Base-by-base conservation (phyloP, 2,329 filamentous ascomycete genomes). In the Monosporascus sp. region DNA sequence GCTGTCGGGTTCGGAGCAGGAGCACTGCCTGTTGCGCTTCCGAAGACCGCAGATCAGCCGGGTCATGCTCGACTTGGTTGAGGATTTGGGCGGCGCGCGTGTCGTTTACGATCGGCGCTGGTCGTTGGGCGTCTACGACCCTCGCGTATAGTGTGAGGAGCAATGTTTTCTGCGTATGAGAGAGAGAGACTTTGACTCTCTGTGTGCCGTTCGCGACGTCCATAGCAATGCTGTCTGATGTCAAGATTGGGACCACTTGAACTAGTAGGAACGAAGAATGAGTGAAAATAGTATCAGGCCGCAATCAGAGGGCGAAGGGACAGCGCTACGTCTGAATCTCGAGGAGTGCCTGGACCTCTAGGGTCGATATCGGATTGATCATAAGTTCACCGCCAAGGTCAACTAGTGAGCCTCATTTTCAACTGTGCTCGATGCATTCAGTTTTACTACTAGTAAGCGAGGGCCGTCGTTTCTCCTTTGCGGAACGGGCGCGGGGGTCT, bases 131-230 rank as follows among this genome's bases (percentile, higher is more conserved):
- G 47, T 65, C 64, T n/a, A 26, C 49, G 22, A 59, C 63, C 44
- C 63, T 59, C 8, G 58, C 57, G 49, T 63, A 45, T 7, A 65
- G 55, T 3, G 63, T 58, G 20, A 57, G 58, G 44, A 67, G 53
- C 24, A 65, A 53, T 3, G 63, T 67, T 49, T 63, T 61, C 46
- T 63, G 54, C 1, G 58, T 52, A 5, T 61, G 63, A 2, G 57
- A 58, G 2, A 65, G 52, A 5, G 53, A 45, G 11, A 64, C 48
- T 46, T 58, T 61, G 31, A 60, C 5, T 28, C 43, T 26, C 43
- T 18, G 43, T 26, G 14, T 28, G 17, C 22, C 11, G 20, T 14
- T 46, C 26, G 4, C 1, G n/a, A 7, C 8, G 43, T 26, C 43
- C 43, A 46, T 46, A 17, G 9, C 31, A 14, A 35, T 35, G 22